Evolutionary conservation across 257 asterid genomes (phyloP).

Genomic region (Solanum pimpinellifolium): DNA sequence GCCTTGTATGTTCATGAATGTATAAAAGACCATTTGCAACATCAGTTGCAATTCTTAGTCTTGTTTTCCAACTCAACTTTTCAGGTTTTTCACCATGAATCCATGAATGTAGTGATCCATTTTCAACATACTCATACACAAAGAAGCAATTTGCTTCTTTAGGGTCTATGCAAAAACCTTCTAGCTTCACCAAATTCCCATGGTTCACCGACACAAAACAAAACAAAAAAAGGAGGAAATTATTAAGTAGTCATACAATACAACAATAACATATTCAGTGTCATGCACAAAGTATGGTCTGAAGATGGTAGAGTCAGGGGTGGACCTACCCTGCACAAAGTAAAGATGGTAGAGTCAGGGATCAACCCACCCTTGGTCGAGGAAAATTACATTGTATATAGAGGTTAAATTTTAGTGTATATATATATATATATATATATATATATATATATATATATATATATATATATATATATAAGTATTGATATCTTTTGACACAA

Average conservation of each 20-base stretch:
- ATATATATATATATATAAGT: too few relatives aligned
- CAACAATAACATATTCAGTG: background rate
- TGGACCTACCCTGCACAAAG: too few relatives aligned
- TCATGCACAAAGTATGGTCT: too few relatives aligned
- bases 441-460: too few relatives aligned
- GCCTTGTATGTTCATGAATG: constrained; percentile 95
- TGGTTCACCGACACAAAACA: constrained; percentile 64
- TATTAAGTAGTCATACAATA: background rate
- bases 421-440: too few relatives aligned
- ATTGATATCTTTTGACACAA: too few relatives aligned
- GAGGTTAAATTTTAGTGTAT: too few relatives aligned
- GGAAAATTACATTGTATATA: too few relatives aligned
- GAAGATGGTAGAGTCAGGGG: too few relatives aligned
- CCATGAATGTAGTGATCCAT: constrained; percentile 78
- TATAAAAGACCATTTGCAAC: constrained; percentile 90
- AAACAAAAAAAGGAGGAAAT: background rate
- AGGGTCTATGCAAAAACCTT: constrained; percentile 85
- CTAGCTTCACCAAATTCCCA: constrained; percentile 88
- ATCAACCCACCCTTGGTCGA: too few relatives aligned
- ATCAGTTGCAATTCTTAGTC: constrained; percentile 63
- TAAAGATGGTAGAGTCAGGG: too few relatives aligned
- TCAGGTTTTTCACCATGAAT: constrained; percentile 38
- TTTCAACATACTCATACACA: constrained; percentile 70
- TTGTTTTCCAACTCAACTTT: constrained; percentile 59
- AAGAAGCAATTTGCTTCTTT: constrained; percentile 79